phyloP scores from a whole-genome alignment of 176 grass and related monocot species.

The Olyra latifolia region DNA sequence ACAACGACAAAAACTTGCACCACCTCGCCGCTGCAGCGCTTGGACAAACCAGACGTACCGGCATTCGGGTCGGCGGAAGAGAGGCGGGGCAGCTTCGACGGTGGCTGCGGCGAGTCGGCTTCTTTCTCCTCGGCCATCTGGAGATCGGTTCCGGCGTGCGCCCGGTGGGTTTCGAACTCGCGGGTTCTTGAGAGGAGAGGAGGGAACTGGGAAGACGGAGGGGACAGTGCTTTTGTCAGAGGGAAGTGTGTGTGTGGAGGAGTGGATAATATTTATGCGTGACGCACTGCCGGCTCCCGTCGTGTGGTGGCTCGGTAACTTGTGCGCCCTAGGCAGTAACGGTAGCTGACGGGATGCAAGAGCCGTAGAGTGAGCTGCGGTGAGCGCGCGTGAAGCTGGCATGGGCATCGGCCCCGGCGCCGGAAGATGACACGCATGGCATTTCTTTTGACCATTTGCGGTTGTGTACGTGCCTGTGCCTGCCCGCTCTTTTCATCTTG shows the following conservation, averaged over 20 bases:
- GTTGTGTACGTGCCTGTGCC: not conserved
- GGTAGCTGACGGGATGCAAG: slow-evolving; percentile 24
- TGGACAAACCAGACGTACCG: slow-evolving; percentile 25
- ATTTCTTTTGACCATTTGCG: not conserved
- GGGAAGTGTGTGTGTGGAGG: slow-evolving; percentile 8
- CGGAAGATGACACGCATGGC: slow-evolving; percentile 33
- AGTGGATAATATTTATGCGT: slow-evolving; percentile 36
- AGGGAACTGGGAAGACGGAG: not conserved
- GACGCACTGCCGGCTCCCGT: not conserved
- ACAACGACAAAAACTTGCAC: not conserved
- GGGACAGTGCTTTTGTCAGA: slow-evolving; percentile 29
- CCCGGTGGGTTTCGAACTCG: not conserved
- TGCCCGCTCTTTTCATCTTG: too few species aligned
- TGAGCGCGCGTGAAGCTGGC: slow-evolving; percentile 26
- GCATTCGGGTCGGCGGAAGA: slow-evolving; percentile 41
- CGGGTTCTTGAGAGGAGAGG: slow-evolving; percentile 28
- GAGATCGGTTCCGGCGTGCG: not conserved
- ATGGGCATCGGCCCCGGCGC: not conserved
- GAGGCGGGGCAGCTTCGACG: slow-evolving; percentile 65
- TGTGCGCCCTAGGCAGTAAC: slow-evolving; percentile 25
- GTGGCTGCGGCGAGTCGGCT: slow-evolving; percentile 48
- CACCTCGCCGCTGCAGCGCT: too few species aligned
- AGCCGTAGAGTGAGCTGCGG: slow-evolving; percentile 9
- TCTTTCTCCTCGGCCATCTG: slow-evolving; percentile 51
- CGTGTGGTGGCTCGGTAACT: slow-evolving; percentile 33